phyloP scores from a whole-genome alignment of 345 rosid species.

The Citrus maxima region DNA sequence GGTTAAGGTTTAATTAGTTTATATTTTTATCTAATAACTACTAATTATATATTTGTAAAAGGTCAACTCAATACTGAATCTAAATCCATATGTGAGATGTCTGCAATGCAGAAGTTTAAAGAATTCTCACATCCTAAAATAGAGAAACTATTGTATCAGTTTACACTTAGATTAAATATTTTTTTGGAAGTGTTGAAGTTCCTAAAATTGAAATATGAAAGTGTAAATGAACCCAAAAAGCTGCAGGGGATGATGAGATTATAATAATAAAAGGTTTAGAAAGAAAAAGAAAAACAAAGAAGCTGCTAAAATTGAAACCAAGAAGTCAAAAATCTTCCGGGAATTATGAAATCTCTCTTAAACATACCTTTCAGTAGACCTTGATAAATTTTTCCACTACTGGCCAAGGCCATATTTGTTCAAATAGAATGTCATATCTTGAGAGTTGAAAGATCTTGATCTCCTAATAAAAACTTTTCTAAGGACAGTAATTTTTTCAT shows the following conservation, averaged over 20 bases:
- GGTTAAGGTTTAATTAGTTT: too few relatives aligned
- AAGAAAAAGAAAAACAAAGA: background rate
- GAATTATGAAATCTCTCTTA: background rate
- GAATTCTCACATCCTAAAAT: background rate
- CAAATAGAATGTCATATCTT: too few relatives aligned
- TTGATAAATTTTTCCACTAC: background rate
- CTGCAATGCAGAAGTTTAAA: too few relatives aligned
- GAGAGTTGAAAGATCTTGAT: background rate
- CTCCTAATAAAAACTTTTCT: background rate
- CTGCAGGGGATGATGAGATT: background rate
- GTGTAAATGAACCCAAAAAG: background rate
- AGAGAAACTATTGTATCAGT: background rate
- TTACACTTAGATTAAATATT: background rate
- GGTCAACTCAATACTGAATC: too few relatives aligned
- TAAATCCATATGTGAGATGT: background rate
- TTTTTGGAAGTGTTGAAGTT: background rate
- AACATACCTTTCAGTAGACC: background rate
- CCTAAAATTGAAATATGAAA: background rate
- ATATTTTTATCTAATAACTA: too few relatives aligned
- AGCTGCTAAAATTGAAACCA: background rate
- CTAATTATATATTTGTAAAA: too few relatives aligned
- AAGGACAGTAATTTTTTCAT: too few relatives aligned
- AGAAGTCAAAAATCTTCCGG: background rate
- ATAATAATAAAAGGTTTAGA: background rate
- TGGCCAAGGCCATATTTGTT: too few relatives aligned